These are phyloP conservation scores for Tephrocybe rancida DNA, from an alignment of 768 basidiomycete species.

Conservation along the genomic window DNA sequence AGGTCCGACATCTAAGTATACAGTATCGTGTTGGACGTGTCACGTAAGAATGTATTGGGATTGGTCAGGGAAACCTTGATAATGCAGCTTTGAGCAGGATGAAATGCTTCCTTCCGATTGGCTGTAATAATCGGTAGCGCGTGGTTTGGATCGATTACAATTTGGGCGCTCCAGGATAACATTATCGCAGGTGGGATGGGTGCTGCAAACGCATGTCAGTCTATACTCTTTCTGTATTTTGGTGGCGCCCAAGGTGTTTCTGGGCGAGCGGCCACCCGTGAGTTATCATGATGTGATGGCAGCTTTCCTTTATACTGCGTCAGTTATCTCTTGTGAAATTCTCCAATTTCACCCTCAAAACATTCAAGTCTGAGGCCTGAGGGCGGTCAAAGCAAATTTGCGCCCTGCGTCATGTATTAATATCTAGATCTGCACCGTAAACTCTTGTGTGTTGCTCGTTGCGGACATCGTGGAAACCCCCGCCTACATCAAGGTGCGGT, in stretches of 20 bases:
- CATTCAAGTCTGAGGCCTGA: no score
- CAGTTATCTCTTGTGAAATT: no score
- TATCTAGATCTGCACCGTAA: no score
- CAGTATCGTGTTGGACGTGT: neutral
- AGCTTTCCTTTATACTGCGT: neutral
- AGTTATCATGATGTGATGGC: neutral
- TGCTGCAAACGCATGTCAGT: slow-evolving; percentile 1
- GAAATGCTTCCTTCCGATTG: slow-evolving; percentile 1
- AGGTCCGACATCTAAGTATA: neutral
- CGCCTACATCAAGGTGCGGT: neutral
- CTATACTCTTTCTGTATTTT: neutral
- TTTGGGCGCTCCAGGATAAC: neutral
- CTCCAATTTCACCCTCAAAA: no score
- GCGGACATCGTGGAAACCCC: neutral
- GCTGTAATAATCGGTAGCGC: no score
- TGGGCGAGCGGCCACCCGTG: neutral
- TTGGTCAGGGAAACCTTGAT: slow-evolving; percentile 11
- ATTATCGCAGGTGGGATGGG: neutral
- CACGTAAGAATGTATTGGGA: slow-evolving; percentile 3
- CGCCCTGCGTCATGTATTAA: no score
- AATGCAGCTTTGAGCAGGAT: neutral
- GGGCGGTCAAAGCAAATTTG: no score
- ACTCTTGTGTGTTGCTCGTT: no score
- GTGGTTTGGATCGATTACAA: slow-evolving; percentile 1
- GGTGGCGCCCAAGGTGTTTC: slow-evolving; percentile 6